These are phyloP conservation scores for Mycena galericulata DNA, from an alignment of 768 basidiomycete genomes.

Conservation along the genomic window DNA sequence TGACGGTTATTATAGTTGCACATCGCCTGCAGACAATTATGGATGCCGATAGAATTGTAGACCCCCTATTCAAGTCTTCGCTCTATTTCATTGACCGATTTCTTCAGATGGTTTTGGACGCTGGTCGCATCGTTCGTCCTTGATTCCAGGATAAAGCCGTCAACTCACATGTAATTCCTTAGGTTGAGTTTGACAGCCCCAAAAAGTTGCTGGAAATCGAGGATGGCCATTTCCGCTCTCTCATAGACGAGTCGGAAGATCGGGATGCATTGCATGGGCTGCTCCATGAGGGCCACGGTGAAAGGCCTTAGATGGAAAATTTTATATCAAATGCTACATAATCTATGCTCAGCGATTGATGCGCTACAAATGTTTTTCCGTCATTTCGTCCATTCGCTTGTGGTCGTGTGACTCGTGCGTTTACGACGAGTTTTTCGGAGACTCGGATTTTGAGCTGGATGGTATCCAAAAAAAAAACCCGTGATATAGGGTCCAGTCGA, in stretches of 20 bases:
- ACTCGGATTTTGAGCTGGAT: no score
- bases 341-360: no score
- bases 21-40: constrained; percentile 29
- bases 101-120: constrained; percentile 28
- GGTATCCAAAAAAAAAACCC: no score
- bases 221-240: constrained; percentile 58
- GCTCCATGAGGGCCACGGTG: constrained; percentile 33
- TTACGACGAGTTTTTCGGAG: no score
- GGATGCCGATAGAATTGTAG: constrained; percentile 26
- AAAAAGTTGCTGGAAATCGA: constrained; percentile 63
- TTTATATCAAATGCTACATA: no score
- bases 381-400: not conserved
- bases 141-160: no score
- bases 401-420: no score
- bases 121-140: constrained; percentile 26
- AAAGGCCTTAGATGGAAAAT: not conserved
- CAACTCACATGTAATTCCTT: not conserved
- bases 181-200: constrained; percentile 68
- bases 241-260: constrained; percentile 71
- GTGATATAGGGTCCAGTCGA: no score
- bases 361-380: no score
- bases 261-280: constrained; percentile 60
- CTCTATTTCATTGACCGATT: not conserved
- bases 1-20: constrained; percentile 21
- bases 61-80: not conserved